phyloP scores from a whole-genome alignment of 768 basidiomycete genomes.

The Trichaptum fuscoviolaceum region DNA sequence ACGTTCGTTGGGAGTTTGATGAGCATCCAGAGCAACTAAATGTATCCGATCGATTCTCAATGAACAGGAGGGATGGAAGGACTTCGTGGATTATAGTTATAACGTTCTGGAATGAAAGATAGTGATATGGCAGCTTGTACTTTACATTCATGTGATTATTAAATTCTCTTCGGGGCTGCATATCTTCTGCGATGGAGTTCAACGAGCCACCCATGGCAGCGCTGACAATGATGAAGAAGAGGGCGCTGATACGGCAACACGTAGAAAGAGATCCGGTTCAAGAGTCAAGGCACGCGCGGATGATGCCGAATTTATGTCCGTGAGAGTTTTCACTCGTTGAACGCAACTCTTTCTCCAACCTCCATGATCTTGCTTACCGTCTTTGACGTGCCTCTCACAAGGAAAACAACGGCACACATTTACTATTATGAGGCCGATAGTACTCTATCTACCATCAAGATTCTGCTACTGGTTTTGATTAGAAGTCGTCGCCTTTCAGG shows the following conservation, averaged over 20 bases:
- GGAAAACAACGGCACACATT: not conserved
- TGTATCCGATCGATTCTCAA: not conserved
- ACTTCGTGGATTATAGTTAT: not conserved
- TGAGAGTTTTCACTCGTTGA: not conserved
- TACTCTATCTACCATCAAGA: not conserved
- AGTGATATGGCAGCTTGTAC: not conserved
- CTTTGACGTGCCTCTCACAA: not conserved
- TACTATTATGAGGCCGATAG: not conserved
- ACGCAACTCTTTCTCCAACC: not conserved
- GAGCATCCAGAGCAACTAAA: constrained; percentile 38
- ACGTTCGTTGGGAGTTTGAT: constrained; percentile 95
- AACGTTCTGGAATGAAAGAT: not conserved
- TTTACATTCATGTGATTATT: not conserved
- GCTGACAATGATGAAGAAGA: not conserved
- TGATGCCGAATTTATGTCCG: not conserved
- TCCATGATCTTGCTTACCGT: not conserved
- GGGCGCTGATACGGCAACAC: not conserved
- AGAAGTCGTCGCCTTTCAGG: no score
- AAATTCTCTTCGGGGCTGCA: not conserved
- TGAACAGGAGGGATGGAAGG: not conserved
- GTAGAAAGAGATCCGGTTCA: no score
- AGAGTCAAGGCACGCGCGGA: no score
- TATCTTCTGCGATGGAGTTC: not conserved
- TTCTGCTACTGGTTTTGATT: not conserved
- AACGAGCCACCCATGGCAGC: not conserved